These are phyloP conservation scores for Salvia hispanica DNA, from an alignment of 257 asterid species.

Conservation along the genomic window DNA sequence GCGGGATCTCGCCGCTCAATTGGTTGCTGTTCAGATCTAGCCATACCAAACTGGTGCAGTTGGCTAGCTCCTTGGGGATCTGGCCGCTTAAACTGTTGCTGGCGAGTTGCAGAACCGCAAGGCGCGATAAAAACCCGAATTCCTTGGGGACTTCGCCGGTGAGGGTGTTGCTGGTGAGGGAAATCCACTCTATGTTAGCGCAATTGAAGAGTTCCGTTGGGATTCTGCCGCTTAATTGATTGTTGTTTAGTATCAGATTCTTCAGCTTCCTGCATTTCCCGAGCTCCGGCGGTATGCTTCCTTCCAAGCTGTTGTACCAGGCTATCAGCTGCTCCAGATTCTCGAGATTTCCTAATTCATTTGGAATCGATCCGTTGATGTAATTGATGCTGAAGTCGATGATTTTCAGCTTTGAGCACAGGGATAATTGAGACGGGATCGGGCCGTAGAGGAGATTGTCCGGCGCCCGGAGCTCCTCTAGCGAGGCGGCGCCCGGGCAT, in stretches of 20 bases:
- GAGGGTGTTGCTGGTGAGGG: constrained; percentile 78
- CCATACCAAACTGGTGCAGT: constrained; percentile 87
- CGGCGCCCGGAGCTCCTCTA: no score
- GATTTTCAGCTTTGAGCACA: no score
- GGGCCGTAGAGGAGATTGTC: no score
- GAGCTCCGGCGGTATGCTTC: constrained; percentile 69
- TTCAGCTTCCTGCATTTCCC: constrained; percentile 89
- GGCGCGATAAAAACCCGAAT: constrained; percentile 59
- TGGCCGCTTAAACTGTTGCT: constrained; percentile 76
- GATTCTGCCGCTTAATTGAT: constrained; percentile 67
- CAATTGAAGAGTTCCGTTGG: constrained; percentile 66
- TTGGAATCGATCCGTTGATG: constrained; percentile 79
- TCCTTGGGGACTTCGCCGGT: constrained; percentile 68
- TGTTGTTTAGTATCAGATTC: constrained; percentile 77
- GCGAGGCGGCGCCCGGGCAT: constrained; percentile 40
- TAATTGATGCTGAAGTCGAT: constrained; percentile 9
- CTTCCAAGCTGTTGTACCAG: constrained; percentile 68
- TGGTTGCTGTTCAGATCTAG: constrained; percentile 73
- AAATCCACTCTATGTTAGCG: constrained; percentile 74
- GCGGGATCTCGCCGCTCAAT: constrained; percentile 78
- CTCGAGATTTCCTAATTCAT: constrained; percentile 67
- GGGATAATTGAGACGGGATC: no score
- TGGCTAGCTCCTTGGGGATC: constrained; percentile 70
- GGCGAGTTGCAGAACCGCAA: constrained; percentile 85
- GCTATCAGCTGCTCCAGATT: constrained; percentile 55